Base-by-base conservation (phyloP, 169 alveolate genomes). In the Babesia gibsoni region DNA sequence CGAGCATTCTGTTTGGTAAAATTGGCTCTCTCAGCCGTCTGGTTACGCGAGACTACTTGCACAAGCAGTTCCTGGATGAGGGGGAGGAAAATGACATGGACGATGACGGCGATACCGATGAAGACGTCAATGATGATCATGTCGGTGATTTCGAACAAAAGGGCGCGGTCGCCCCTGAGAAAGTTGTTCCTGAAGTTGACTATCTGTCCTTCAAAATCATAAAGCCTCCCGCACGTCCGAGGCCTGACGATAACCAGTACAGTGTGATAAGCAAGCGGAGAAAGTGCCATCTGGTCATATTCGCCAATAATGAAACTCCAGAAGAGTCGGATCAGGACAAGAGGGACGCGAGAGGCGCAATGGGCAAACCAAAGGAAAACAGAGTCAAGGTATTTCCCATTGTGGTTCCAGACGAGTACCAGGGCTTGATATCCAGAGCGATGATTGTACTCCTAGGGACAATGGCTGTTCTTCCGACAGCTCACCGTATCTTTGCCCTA, bases 311-410 rank as follows among this genome's bases (percentile, higher is more conserved):
- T 50, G 59, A 50, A 16, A 50, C 14, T 16, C 16, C 16, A 16
- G 16, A 16, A 16, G 16, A 16, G 48, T 16, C 16, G 16, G 16
- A 41, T 27, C 14, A 29, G 53, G 77, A 52, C 22, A 5, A 33
- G 30, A 29, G 20, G 2, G 43, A 46, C 36, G 0, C 5, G n/a
- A 3, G 37, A 6, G 68, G 56, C 35, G 81, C 41, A 8, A 18
- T 12, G 5, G 6, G n/a, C 20, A 6, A 54, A 23, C 1, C 2
- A 10, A n/a, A 52, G 4, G 16, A 22, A 16, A 16, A 48, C 30
- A 39, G 81, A 4, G 78, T 75, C 22, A 67, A 52, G 27, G 49
- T 75, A 43, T 75, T 75, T 37, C 84, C 84, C 20, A 7, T 58
- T 6, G 53, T 22, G 20, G 48, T 45, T 14, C 45, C 66, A 27